Evolutionary conservation across 2,329 filamentous ascomycete species (phyloP).

Genomic region (Pestalotiopsis sp.): DNA sequence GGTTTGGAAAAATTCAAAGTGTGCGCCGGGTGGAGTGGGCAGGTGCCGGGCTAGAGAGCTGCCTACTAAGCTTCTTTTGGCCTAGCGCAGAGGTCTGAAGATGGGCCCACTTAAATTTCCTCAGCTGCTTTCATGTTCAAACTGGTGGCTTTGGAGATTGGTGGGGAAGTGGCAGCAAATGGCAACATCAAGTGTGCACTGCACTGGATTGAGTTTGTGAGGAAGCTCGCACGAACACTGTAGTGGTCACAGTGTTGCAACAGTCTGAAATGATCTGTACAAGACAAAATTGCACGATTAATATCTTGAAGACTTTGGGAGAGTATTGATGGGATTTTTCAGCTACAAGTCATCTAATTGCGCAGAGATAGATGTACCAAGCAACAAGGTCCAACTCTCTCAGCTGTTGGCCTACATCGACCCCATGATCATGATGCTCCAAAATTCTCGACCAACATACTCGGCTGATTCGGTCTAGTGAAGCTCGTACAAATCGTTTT

Average conservation of each 20-base stretch:
- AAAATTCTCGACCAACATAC: not conserved
- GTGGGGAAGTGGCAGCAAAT: no score
- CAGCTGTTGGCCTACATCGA: not conserved
- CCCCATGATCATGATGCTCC: not conserved
- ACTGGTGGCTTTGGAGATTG: not conserved
- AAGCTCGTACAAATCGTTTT: no score
- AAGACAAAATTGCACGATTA: no score
- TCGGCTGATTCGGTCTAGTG: not conserved
- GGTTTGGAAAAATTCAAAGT: slow-evolving; percentile 30
- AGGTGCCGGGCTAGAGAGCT: slow-evolving; percentile 27
- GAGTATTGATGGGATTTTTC: no score
- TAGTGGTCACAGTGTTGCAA: no score
- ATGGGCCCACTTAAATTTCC: not conserved
- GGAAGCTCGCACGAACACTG: no score
- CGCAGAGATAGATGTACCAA: not conserved
- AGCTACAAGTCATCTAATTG: not conserved
- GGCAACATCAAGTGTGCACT: no score
- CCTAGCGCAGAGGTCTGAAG: not conserved
- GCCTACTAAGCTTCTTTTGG: slow-evolving; percentile 18
- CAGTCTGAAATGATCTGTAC: no score
- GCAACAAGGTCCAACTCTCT: not conserved
- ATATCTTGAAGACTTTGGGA: no score
- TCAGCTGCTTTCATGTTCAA: not conserved
- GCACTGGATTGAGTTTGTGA: no score
- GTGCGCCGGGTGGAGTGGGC: slow-evolving; percentile 21